Conservation (phyloP, 768 basidiomycete species). For the Lentinula guzmanii region DNA sequence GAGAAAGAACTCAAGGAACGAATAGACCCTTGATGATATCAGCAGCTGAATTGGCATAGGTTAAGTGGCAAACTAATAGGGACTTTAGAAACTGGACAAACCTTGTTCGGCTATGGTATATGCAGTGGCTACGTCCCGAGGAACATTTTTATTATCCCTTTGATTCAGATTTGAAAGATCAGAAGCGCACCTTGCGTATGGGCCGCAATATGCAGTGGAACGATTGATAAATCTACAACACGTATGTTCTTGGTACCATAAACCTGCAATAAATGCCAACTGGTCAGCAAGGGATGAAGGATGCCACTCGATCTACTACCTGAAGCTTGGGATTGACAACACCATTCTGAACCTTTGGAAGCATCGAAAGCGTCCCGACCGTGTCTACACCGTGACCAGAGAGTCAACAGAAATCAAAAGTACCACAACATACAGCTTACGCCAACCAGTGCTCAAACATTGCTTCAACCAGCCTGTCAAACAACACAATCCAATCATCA, state of each 20-base stretch:
- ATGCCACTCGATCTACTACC: constrained; percentile 16
- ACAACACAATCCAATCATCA: not conserved
- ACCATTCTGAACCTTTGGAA: constrained; percentile 42
- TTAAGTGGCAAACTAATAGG: not conserved
- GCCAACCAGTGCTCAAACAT: constrained; percentile 17
- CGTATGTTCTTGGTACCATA: constrained; percentile 56
- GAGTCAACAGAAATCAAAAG: not conserved
- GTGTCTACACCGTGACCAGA: constrained; percentile 27
- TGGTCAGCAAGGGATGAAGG: not conserved
- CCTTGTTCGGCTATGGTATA: constrained; percentile 46
- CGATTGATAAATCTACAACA: constrained; percentile 47
- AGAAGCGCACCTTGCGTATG: constrained; percentile 35
- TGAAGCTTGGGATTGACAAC: constrained; percentile 45
- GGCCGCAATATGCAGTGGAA: constrained; percentile 44
- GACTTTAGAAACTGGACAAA: constrained; percentile 9
- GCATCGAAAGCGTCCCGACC: constrained; percentile 45
- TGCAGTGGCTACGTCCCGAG: constrained; percentile 25
- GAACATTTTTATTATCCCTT: no score
- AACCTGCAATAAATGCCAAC: constrained; percentile 18
- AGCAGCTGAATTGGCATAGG: not conserved
- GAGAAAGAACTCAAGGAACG: not conserved
- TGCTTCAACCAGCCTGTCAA: constrained; percentile 14
- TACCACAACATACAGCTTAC: constrained; percentile 18
- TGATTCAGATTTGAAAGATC: not conserved
- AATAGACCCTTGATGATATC: not conserved